A percentile compares a stretch with the other conserved stretches of the same genome.
phyloP scores from a whole-genome alignment of 2,329 filamentous ascomycete species.

The Paraphoma sp. region DNA sequence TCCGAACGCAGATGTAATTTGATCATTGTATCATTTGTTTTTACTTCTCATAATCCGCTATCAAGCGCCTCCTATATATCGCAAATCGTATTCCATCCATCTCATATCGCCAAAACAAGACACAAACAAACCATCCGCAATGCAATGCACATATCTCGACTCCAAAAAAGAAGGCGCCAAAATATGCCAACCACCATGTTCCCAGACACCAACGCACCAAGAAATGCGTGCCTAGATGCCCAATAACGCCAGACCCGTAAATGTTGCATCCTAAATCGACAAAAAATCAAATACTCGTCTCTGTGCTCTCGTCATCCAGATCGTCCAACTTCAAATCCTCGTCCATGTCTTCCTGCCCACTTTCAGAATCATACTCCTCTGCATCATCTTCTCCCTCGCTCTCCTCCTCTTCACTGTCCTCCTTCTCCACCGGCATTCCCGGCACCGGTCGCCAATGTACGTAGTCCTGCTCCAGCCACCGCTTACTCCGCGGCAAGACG shows the following conservation, averaged over 20 bases:
- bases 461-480: constrained; percentile 75
- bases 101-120: too few relatives aligned
- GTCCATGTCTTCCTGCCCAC: constrained; percentile 10
- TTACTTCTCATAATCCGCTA: too few relatives aligned
- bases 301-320: constrained; percentile 1
- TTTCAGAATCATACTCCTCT: constrained; percentile 23
- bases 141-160: too few relatives aligned
- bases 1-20: too few relatives aligned
- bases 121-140: too few relatives aligned
- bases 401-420: constrained; percentile 50
- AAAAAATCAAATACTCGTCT: constrained; percentile 6
- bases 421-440: constrained; percentile 52
- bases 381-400: constrained; percentile 38
- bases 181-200: too few relatives aligned
- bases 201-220: not conserved
- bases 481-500: constrained; percentile 82
- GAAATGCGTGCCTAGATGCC: not conserved
- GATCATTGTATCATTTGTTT: too few relatives aligned
- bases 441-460: constrained; percentile 47
- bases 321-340: constrained; percentile 9
- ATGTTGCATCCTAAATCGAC: not conserved
- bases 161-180: too few relatives aligned
- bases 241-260: too few relatives aligned
- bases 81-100: too few relatives aligned
- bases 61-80: too few relatives aligned